Evolutionary conservation across 805 yeast species (phyloP), one percentile per base, ranked within the genome.

Genomic region (Lachancea quebecensis): DNA sequence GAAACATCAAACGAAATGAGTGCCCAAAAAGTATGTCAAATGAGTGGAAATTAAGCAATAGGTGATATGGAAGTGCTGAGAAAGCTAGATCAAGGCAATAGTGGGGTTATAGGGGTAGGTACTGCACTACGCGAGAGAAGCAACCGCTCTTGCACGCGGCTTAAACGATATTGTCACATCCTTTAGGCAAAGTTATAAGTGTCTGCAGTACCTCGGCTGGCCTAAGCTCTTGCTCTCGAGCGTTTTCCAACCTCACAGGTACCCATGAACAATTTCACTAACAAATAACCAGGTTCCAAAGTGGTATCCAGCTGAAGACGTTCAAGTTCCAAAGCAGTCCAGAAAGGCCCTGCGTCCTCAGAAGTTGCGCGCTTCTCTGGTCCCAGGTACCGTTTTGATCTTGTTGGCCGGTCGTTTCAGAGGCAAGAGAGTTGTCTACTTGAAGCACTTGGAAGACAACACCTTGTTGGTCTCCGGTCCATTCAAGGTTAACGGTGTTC

Each of bases 401-500:
- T 77, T 91, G 72, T 82, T 91, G 71, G 97, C 98, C 67, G 99
- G 99, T 72, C 88, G 96, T 77, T 91, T 89, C 95, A 87, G 99
- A 77, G 99, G 99, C 74, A 93, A 91, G 87, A 90, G 98, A 79
- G 99, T 93, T 65, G 98, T 91, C 58, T 85, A 85, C 85, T 83
- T 91, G 73, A 91, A 91, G 84, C 76, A 84, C 74, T 81, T 93
- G 70, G 96, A 89, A 77, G 98, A 93, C 82, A 87, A 88, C 88
- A 91, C 97, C 57, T 78, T 91, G 66, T 85, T 91, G 69, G 96
- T 91, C 55, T 77, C 96, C 53, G 99, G 99, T 72, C 99, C 99
- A 67, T 93, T 91, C 95, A 91, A 93, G 82, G 87, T 91, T 67
- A 91, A 91, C 78, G 99, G 99, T 79, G 99, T 91, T 62, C 98